Evolutionary conservation across 371 early-diverging fungal species (phyloP), one percentile per base, ranked within the genome.

Genomic region (Apophysomyces variabilis): DNA sequence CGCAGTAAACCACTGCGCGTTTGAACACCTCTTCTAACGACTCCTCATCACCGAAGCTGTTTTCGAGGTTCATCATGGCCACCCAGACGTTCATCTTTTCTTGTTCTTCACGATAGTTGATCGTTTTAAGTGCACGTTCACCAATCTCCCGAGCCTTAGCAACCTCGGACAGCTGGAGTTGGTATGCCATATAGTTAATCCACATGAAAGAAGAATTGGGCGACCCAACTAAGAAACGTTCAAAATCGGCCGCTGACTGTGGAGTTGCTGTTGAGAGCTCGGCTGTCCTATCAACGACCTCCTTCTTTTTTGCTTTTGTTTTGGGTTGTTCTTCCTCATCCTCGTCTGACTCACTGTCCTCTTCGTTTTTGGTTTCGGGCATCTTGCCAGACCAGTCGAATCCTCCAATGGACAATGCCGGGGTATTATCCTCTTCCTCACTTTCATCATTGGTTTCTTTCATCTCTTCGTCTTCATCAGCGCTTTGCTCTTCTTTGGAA

Each of bases 161-260:
- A 45, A 98, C 87, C 73, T 96, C 95, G 1, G 93, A 91, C 65
- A 96, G 77, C 64, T 96, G 89, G 5, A 97, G 82, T 66, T 94
- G 94, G 83, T 93, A 94, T 5, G 98, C 96, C 98, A 99, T 99
- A 74, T 94, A 99, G 78, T 96, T 94, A 72, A 99, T 93, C 99
- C 99, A 99, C 61, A 98, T 67, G 83, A 88, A 95, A 13, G 98
- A 98, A 38, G 93, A 92, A 84, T 96, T 94, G 70, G 99, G 99
- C 35, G 96, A 95, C 8, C 94, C 95, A 38, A 99, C 83, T 45
- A 99, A 66, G 41, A 96, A 75, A 57, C 96, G 89, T 70, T 99
- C 98, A 72, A 90, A 98, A 71, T 97, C 92, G 18, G 77, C 76
- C 7, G 84, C 80, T 1, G 80, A 79, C 69, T 89, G 86, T 21